Base-by-base conservation (phyloP, 352 stramenopile species). In the Plasmopara viticola region DNA sequence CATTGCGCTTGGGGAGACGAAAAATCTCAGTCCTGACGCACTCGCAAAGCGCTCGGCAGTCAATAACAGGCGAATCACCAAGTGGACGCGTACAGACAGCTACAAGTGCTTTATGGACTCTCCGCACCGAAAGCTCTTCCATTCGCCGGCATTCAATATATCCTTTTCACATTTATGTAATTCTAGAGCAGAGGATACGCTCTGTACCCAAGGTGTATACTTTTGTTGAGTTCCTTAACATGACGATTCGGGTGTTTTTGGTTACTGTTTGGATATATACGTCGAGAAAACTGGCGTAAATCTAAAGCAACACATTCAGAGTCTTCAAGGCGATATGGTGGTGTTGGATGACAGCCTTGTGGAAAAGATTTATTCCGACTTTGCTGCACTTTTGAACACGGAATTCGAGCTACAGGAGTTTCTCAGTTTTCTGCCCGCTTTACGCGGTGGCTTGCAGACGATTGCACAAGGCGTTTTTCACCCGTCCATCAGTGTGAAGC, bases 41-140 rank as follows among this genome's bases (percentile, higher is more conserved):
- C 60, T 89, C 29, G 78, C 74, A 17, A 82, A 80, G 44, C 79
- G 79, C 39, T 90, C 75, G 8, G 84, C 84, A 13, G 53, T 85
- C 43, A 94, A 94, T 64, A 94, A 90, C 72, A 88, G 86, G 48
- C 82, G 84, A 6, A 94, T 94, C 51, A 93, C 84, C 33, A 84
- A 85, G 48, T 94, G 84, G 84, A 74, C 84, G 6, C 76, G 80
- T 18, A 93, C 84, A 5, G 82, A 93, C 50, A 93, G 79, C 70
- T 94, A 93, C 80, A 88, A 90, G 55, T 45, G 62, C 10, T 89
- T 90, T 48, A 80, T 72, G 51, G 78, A 90, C 43, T 68, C 70
- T 20, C 72, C 65, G 29, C 63, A 80, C 30, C 64, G 68, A 1
- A 49, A 58, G 34, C 63, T 69, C 51, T 74, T 78, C 29, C 54